Base-by-base conservation (phyloP, 495 filamentous ascomycete genomes). In the Aspergillus homomorphus region DNA sequence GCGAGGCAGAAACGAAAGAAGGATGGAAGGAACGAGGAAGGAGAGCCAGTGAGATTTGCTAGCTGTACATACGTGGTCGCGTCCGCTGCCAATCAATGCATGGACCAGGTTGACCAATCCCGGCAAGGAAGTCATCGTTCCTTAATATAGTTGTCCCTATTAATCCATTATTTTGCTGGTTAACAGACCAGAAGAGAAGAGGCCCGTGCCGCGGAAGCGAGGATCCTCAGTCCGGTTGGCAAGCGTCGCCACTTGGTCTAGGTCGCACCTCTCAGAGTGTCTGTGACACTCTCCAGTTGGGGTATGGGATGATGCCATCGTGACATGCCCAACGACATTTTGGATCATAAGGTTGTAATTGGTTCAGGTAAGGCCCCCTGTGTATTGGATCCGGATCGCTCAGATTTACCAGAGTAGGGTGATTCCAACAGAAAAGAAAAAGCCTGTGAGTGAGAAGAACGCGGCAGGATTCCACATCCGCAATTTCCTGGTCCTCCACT, bases 21-120 rank as follows among this genome's bases (percentile, higher is more conserved):
- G n/a, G 44, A n/a, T 20, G n/a, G 18, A 51, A 43, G 46, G n/a
- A 23, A 43, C 24, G 18, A 20, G 19, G 7, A 15, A 45, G 28
- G n/a, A n/a, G n/a, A n/a, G n/a, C n/a, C n/a, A n/a, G 26, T 1
- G 23, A 42, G 19, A 49, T 12, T 22, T 33, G 14, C 16, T 38
- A 26, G 56, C 21, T 23, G 20, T 21, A 59, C 43, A 53, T 45
- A 66, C 64, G 64, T 66, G 64, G 64, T 63, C 43, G 58, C 55
- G 54, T 58, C 59, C 55, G 52, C 55, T 26, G 53, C 64, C 64
- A 66, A 55, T 66, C 64, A 61, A 58, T 60, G 45, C 56, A 45
- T 53, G 53, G 45, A 53, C 53, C 48, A 33, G 43, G 19, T 46
- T 23, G 53, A 16, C 56, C 48, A 53, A 58, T 53, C 55, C 15